Evolutionary conservation across 148 eudicot genomes (phyloP).

Genomic region (Rhododendron vialii): DNA sequence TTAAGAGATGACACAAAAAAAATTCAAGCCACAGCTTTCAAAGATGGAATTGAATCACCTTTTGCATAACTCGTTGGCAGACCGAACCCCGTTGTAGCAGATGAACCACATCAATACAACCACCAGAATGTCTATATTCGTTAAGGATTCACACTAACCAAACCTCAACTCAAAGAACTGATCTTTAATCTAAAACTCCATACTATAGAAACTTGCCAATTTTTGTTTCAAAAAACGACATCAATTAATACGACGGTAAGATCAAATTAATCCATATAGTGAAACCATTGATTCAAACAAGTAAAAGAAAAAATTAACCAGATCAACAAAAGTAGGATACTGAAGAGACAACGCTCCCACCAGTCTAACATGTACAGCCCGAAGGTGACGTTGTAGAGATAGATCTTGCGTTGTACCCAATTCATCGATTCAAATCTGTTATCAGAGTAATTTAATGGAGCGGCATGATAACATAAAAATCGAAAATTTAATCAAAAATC

Average conservation of each 20-base stretch:
- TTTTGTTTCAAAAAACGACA: background rate
- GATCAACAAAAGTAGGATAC: constrained; percentile 54
- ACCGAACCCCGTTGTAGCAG: constrained; percentile 31
- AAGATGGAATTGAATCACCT: constrained; percentile 19
- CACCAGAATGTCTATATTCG: constrained; percentile 35
- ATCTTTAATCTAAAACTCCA: background rate
- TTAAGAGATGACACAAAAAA: background rate
- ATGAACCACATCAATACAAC: constrained; percentile 46
- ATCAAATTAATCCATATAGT: background rate
- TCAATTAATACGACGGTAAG: background rate
- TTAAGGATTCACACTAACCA: constrained; percentile 1
- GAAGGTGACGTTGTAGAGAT: constrained; percentile 84
- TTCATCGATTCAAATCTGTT: constrained; percentile 37
- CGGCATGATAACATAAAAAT: background rate
- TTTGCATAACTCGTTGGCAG: constrained; percentile 19
- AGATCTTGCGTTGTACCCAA: constrained; percentile 83
- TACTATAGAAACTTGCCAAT: background rate
- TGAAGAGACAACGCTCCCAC: constrained; percentile 91
- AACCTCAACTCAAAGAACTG: background rate
- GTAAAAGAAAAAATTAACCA: background rate
- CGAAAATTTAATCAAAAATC: background rate
- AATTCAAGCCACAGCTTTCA: background rate
- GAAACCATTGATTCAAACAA: constrained; percentile 3
- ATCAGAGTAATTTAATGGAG: background rate
- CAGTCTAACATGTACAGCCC: constrained; percentile 90